phyloP scores from a whole-genome alignment of 176 grass and related monocot genomes.

The Triticum aestivum region IWGSC_CS_RefSeq_v2.1 NC_057797.1:641710294-641710793 shows the following conservation, averaged over 20 bases:
- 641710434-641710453: not conserved
- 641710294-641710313: constrained; percentile 16
- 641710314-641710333: constrained; percentile 17
- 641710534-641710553: constrained; percentile 92
- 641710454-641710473: not conserved
- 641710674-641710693: constrained; percentile 38
- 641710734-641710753: constrained; percentile 22
- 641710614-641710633: constrained; percentile 53
- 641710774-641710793: constrained; percentile 71
- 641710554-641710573: constrained; percentile 68
- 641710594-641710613: constrained; percentile 82
- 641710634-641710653: constrained; percentile 34
- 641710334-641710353: not conserved
- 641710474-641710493: constrained; percentile 70
- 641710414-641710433: not conserved
- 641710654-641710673: constrained; percentile 13
- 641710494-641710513: constrained; percentile 85
- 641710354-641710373: not conserved
- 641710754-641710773: constrained; percentile 29
- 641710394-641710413: not conserved
- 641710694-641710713: constrained; percentile 59
- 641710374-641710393: not conserved
- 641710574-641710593: constrained; percentile 82
- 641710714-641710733: constrained; percentile 43
- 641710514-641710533: constrained; percentile 79